phyloP scores from a whole-genome alignment of 805 yeast species.

The Yamadazyma kitorensis region DNA sequence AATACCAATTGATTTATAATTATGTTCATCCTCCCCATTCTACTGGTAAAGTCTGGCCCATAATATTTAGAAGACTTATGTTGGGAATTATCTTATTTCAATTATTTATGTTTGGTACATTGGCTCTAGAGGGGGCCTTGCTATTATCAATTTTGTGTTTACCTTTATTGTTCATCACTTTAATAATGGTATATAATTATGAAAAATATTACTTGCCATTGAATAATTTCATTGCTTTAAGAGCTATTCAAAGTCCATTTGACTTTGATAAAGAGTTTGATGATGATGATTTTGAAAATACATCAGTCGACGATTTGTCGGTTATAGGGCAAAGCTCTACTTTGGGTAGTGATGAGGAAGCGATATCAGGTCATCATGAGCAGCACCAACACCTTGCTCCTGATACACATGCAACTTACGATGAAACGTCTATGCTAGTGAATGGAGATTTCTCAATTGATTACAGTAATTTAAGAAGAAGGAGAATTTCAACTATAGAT shows the following conservation, averaged over 20 bases:
- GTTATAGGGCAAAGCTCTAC: conserved; percentile 8
- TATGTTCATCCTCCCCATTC: conserved; percentile 65
- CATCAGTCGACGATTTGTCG: conserved; percentile 1
- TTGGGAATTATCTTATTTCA: conserved; percentile 56
- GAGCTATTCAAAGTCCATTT: conserved; percentile 49
- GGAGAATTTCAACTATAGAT: conserved; percentile 51
- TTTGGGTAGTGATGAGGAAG: too few relatives aligned
- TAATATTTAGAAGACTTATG: conserved; percentile 54
- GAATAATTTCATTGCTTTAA: conserved; percentile 53
- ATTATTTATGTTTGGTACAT: conserved; percentile 61
- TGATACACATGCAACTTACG: conserved; percentile 2
- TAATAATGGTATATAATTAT: conserved; percentile 47
- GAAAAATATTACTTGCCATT: conserved; percentile 55
- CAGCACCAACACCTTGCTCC: conserved; percentile 1
- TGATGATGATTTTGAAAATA: conserved; percentile 23
- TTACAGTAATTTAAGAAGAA: conserved; percentile 16
- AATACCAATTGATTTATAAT: conserved; percentile 59
- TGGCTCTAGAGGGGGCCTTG: conserved; percentile 58
- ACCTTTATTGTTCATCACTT: conserved; percentile 48
- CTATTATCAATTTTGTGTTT: conserved; percentile 45
- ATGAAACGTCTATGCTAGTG: conserved; percentile 22
- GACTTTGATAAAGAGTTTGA: conserved; percentile 42
- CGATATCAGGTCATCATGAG: not conserved
- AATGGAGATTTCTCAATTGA: conserved; percentile 16
- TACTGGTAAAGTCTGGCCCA: conserved; percentile 67